Percentiles rank a stretch among this genome's conserved stretches.
Evolutionary conservation across 768 basidiomycete genomes (phyloP).

Genomic region (Mycena capillaripes): DNA sequence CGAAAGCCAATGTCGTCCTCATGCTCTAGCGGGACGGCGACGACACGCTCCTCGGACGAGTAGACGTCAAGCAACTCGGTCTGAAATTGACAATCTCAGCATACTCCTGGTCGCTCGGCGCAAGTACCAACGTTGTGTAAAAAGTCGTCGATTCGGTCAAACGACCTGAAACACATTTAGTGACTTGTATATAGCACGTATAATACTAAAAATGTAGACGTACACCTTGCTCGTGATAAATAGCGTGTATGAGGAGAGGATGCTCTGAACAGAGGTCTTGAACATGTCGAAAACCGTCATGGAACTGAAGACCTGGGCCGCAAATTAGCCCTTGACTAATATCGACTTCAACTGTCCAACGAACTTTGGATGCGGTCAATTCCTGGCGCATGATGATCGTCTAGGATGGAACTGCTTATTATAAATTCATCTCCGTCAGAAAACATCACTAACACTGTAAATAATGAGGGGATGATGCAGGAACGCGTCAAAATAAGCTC

Average conservation of each 20-base stretch:
- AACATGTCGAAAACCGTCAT: constrained; percentile 75
- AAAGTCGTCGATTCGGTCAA: constrained; percentile 65
- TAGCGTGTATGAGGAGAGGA: constrained; percentile 44
- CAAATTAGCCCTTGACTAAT: no score
- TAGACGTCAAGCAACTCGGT: constrained; percentile 23
- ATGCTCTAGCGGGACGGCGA: constrained; percentile 12
- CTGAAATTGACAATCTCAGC: constrained; percentile 29
- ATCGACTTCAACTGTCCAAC: background rate
- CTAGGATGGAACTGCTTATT: constrained; percentile 33
- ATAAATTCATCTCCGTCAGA: background rate
- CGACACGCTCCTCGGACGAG: constrained; percentile 44
- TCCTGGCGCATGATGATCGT: constrained; percentile 56
- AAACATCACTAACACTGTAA: background rate
- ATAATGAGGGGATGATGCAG: background rate
- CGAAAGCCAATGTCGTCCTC: constrained; percentile 62
- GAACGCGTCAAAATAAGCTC: background rate
- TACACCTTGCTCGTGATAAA: constrained; percentile 65
- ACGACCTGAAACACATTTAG: constrained; percentile 46
- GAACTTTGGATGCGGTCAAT: constrained; percentile 53
- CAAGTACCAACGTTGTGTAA: constrained; percentile 48
- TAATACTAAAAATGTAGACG: no score
- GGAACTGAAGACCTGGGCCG: constrained; percentile 55
- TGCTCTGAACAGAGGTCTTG: constrained; percentile 61
- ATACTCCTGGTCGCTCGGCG: constrained; percentile 56
- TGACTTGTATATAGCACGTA: no score